Conservation (phyloP, 2,329 filamentous ascomycete genomes). For the Apiospora arundinis region DNA sequence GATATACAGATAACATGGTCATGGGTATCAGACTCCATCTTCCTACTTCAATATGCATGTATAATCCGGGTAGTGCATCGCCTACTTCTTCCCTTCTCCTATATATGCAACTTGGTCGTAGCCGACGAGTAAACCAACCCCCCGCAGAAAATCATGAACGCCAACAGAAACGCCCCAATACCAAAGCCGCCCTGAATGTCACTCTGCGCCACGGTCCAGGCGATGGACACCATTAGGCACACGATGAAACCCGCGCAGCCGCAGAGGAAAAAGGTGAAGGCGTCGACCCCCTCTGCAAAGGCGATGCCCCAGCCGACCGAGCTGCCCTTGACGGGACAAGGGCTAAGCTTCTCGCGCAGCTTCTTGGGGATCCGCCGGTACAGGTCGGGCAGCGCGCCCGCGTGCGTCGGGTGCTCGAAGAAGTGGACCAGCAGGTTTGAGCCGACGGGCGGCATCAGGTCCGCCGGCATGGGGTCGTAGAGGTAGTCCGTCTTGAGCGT, state of each 20-base stretch:
- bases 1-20: not conserved
- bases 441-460: conserved; percentile 36
- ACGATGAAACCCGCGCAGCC: conserved; percentile 30
- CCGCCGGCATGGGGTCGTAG: conserved; percentile 36
- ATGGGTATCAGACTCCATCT: too few relatives aligned
- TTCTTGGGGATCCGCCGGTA: conserved; percentile 37
- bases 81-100: not conserved
- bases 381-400: conserved; percentile 30
- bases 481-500: conserved; percentile 27
- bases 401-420: conserved; percentile 37
- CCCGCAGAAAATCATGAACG: conserved; percentile 33
- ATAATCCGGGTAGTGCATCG: not conserved
- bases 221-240: conserved; percentile 30
- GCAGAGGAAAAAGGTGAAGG: conserved; percentile 31
- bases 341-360: conserved; percentile 31
- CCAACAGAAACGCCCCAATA: conserved; percentile 36
- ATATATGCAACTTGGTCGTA: not conserved
- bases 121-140: conserved; percentile 27
- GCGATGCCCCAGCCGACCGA: conserved; percentile 38
- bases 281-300: conserved; percentile 35
- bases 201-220: conserved; percentile 31
- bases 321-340: conserved; percentile 32
- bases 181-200: conserved; percentile 38
- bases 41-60: too few relatives aligned
- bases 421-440: conserved; percentile 29